phyloP scores from a whole-genome alignment of 805 yeast species.

The Candida parachauliodes region DNA sequence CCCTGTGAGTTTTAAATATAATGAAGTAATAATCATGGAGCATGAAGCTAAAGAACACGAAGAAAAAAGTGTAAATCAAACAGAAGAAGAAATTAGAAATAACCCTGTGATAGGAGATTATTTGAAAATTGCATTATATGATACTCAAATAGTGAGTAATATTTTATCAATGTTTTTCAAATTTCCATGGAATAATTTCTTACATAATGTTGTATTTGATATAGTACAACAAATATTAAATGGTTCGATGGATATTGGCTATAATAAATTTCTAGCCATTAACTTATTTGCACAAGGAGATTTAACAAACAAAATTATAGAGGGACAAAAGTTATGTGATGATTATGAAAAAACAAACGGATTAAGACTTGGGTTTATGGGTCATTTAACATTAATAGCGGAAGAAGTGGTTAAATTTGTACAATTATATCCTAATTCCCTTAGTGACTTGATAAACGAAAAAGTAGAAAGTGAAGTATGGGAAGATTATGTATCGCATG shows the following conservation, averaged over 20 bases:
- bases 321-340: conserved; percentile 60
- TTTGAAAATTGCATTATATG: conserved; percentile 39
- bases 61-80: conserved; percentile 22
- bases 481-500: conserved; percentile 79
- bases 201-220: conserved; percentile 46
- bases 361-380: conserved; percentile 90
- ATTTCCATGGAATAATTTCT: conserved; percentile 46
- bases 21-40: conserved; percentile 36
- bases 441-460: conserved; percentile 35
- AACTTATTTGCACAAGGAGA: conserved; percentile 57
- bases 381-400: conserved; percentile 88
- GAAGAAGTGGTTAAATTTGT: conserved; percentile 93
- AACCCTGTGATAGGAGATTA: conserved; percentile 44
- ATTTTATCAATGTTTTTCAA: conserved; percentile 42
- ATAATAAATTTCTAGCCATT: conserved; percentile 42
- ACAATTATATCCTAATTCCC: conserved; percentile 35
- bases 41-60: conserved; percentile 9
- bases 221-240: conserved; percentile 45
- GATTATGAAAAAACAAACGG: conserved; percentile 50
- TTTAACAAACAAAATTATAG: conserved; percentile 39
- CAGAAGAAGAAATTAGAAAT: conserved; percentile 40
- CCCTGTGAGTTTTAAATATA: conserved; percentile 43
- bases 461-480: conserved; percentile 50
- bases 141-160: conserved; percentile 41
- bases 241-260: conserved; percentile 49